These are phyloP conservation scores for Penicillium sp. DNA, from an alignment of 2,329 filamentous ascomycete genomes.

Conservation along the genomic window DNA sequence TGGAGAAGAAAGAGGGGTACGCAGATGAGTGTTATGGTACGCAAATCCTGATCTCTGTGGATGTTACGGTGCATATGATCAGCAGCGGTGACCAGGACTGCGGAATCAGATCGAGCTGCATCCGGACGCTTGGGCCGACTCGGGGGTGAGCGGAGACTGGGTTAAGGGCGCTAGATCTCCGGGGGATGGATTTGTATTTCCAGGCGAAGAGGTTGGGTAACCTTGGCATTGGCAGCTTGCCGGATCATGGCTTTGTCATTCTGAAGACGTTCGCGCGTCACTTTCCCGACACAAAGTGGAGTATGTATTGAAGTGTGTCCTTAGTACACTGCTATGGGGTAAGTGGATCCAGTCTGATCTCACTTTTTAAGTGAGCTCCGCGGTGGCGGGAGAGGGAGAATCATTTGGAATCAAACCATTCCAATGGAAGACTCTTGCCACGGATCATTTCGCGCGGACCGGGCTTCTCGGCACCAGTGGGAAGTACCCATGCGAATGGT, in stretches of 20 bases:
- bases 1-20: neutral
- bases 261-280: neutral
- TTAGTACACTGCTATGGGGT: neutral
- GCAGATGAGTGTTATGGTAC: neutral
- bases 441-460: conserved; percentile 18
- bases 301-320: neutral
- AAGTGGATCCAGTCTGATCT: neutral
- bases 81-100: conserved; percentile 6
- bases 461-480: conserved; percentile 13
- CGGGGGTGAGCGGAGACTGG: neutral
- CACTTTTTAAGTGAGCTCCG: neutral
- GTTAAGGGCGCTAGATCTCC: neutral
- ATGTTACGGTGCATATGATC: conserved; percentile 1
- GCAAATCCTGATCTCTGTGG: neutral
- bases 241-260: neutral
- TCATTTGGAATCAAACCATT: neutral
- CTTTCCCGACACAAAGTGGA: neutral
- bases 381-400: neutral
- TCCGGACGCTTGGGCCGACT: conserved; percentile 2
- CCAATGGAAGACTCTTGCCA: conserved; percentile 5
- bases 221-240: neutral
- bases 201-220: neutral
- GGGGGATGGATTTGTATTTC: neutral
- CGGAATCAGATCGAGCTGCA: conserved; percentile 3
- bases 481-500: conserved; percentile 2